Conservation (phyloP, 495 filamentous ascomycete species). For the Xylaria telfairii region DNA sequence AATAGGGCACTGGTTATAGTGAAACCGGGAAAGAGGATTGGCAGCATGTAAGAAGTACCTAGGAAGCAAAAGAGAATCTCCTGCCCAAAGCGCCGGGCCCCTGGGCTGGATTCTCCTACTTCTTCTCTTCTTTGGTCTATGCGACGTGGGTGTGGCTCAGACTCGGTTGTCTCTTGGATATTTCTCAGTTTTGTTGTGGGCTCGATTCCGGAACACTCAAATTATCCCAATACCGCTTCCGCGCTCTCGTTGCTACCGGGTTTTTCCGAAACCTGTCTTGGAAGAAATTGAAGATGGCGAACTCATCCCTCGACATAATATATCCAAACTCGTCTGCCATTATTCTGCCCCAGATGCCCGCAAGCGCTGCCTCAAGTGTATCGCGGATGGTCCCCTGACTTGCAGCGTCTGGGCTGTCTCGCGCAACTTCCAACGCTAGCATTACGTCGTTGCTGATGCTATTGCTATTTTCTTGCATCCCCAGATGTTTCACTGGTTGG, state of each 20-base stretch:
- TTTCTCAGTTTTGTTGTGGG: not conserved
- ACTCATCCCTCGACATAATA: constrained; percentile 72
- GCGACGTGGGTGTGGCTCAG: not conserved
- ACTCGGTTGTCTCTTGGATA: not conserved
- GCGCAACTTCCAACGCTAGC: constrained; percentile 69
- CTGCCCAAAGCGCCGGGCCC: not conserved
- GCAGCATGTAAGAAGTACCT: not conserved
- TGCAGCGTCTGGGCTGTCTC: constrained; percentile 65
- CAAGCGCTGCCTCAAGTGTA: constrained; percentile 63
- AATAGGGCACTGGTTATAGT: not conserved
- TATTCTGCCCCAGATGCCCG: constrained; percentile 67
- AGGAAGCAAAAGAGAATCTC: not conserved
- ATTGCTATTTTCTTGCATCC: not conserved
- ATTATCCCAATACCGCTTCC: constrained; percentile 58
- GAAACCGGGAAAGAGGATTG: not conserved
- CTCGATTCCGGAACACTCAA: not conserved
- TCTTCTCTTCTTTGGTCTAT: not conserved
- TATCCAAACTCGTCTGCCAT: constrained; percentile 64
- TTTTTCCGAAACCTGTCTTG: constrained; percentile 61
- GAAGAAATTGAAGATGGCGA: constrained; percentile 80
- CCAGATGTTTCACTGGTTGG: not conserved
- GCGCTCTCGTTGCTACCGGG: constrained; percentile 49
- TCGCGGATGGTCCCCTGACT: constrained; percentile 56
- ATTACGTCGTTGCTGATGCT: constrained; percentile 37
- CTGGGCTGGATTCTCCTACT: not conserved